phyloP scores from a whole-genome alignment of 202 grass and related monocot genomes.

The Sporobolus alterniflorus region DNA sequence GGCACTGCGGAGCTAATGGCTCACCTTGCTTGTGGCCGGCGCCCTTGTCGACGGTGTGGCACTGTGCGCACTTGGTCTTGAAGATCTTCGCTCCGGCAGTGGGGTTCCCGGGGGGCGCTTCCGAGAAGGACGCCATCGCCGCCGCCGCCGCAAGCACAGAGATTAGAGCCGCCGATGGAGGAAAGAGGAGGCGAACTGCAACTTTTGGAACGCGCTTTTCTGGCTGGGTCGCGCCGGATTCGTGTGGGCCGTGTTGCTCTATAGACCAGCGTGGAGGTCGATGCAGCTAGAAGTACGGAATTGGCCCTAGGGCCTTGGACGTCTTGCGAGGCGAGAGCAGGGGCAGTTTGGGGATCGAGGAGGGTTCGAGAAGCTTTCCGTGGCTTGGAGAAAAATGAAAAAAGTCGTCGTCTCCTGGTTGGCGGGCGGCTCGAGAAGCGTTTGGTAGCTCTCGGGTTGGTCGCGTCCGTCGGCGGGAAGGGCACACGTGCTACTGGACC shows the following conservation, averaged over 20 bases:
- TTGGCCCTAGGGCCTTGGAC: background rate
- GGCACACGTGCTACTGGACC: no score
- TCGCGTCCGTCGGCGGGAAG: background rate
- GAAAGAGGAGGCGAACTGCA: conserved; percentile 14
- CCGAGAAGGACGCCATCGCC: conserved; percentile 60
- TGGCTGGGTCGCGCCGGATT: conserved; percentile 17
- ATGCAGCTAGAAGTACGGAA: background rate
- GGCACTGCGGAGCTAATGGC: background rate
- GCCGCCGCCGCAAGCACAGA: conserved; percentile 23
- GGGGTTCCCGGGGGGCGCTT: conserved; percentile 56
- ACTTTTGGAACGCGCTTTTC: conserved; percentile 7
- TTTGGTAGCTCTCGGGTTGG: no score
- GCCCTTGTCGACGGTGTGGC: conserved; percentile 72
- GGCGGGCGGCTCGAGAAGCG: background rate
- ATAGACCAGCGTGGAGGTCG: background rate
- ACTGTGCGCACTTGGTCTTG: conserved; percentile 83
- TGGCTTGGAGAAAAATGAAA: conserved; percentile 45
- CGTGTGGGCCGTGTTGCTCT: conserved; percentile 11
- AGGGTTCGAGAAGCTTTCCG: conserved; percentile 51
- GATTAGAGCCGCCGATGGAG: background rate
- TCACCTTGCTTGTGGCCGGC: conserved; percentile 82
- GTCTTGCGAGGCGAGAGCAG: rapidly evolving
- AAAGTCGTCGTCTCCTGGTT: background rate
- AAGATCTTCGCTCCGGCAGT: conserved; percentile 65
- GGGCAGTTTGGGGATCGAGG: background rate